Evolutionary conservation across 768 basidiomycete genomes (phyloP).

Genomic region (Candolleomyces efflorescens): DNA sequence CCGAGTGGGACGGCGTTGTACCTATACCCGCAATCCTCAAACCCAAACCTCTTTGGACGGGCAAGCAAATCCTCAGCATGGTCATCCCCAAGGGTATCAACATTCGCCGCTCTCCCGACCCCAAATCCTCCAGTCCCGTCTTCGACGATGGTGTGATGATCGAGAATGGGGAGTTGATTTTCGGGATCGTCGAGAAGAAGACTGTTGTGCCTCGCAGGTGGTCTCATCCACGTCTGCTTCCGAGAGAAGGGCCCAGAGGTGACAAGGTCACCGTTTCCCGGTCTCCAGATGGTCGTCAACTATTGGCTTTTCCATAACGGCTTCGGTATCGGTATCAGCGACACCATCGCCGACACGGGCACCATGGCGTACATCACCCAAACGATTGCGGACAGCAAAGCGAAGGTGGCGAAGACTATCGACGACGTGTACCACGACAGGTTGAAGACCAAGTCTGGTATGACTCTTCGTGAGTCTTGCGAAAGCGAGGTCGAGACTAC

Average conservation of each 20-base stretch:
- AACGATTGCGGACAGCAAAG: constrained; percentile 79
- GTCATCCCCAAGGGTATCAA: constrained; percentile 95
- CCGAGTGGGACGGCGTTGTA: constrained; percentile 92
- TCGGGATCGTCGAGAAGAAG: constrained; percentile 96
- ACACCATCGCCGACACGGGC: constrained; percentile 88
- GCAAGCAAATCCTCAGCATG: constrained; percentile 93
- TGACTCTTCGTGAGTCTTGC: constrained; percentile 99
- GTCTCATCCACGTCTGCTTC: constrained; percentile 94
- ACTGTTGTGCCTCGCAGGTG: constrained; percentile 93
- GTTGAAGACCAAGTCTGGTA: constrained; percentile 89
- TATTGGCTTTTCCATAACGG: constrained; percentile 99
- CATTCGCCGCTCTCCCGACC: constrained; percentile 76
- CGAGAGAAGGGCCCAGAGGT: constrained; percentile 96
- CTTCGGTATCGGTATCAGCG: constrained; percentile 98
- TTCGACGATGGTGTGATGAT: constrained; percentile 94
- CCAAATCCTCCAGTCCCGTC: constrained; percentile 74
- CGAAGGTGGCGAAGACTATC: constrained; percentile 73
- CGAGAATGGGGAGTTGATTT: constrained; percentile 95
- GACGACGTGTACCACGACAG: constrained; percentile 80
- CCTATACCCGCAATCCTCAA: constrained; percentile 94
- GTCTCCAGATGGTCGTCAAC: constrained; percentile 93
- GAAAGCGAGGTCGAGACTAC: constrained; percentile 89
- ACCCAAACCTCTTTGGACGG: constrained; percentile 96
- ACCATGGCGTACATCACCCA: constrained; percentile 87
- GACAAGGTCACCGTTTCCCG: constrained; percentile 86